Evolutionary conservation across 2,329 filamentous ascomycete genomes (phyloP).

Genomic region (Fusarium odoratissimum): DNA sequence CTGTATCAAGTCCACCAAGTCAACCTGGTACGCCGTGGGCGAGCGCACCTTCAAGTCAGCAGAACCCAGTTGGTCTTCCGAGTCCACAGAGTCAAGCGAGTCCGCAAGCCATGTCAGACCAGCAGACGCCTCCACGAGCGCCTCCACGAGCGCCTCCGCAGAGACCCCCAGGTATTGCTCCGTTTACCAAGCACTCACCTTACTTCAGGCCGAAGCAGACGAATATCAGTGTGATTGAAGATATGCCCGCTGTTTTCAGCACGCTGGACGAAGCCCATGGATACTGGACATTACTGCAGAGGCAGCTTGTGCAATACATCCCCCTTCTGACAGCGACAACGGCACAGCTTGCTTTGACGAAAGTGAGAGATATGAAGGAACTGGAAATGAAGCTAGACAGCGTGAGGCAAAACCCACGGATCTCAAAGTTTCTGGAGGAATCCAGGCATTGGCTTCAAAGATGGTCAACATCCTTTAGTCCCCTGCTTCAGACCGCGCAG

Average conservation of each 20-base stretch:
- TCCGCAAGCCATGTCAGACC: conserved; percentile 39
- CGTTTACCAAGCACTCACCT: conserved; percentile 53
- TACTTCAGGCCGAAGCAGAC: conserved; percentile 51
- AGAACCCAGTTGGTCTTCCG: conserved; percentile 40
- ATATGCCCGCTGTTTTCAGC: conserved; percentile 49
- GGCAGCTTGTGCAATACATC: conserved; percentile 52
- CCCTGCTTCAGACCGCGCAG: conserved; percentile 47
- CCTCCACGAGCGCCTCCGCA: conserved; percentile 36
- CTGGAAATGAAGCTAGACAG: conserved; percentile 48
- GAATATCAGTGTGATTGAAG: conserved; percentile 47
- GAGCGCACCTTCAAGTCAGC: conserved; percentile 1
- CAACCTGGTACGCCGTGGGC: conserved; percentile 46
- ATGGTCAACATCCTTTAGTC: conserved; percentile 55
- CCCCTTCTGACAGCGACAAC: conserved; percentile 51
- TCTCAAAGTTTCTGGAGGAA: conserved; percentile 51
- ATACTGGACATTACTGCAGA: conserved; percentile 54
- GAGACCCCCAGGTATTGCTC: conserved; percentile 49
- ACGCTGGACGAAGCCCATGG: conserved; percentile 51
- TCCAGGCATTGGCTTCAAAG: conserved; percentile 53
- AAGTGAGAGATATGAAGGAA: conserved; percentile 42
- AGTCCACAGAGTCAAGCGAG: conserved; percentile 52
- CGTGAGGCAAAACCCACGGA: conserved; percentile 46
- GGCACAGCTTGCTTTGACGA: conserved; percentile 47
- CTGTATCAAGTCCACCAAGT: conserved; percentile 39
- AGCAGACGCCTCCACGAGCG: conserved; percentile 34